Evolutionary conservation across 345 rosid genomes (phyloP).

Genomic region (Gossypium ekmanianum): DNA sequence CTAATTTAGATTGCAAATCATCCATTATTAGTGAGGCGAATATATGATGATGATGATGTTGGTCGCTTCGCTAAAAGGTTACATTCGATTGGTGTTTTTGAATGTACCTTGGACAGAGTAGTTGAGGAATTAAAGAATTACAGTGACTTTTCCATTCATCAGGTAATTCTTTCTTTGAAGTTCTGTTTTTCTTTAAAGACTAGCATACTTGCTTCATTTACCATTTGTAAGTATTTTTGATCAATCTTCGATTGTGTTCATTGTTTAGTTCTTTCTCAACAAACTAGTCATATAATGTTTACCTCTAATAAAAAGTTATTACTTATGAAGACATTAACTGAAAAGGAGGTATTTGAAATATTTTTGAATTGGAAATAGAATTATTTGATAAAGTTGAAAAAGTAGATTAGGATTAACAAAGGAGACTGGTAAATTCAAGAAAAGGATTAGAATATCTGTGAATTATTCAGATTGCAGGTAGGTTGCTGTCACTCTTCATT

Average conservation of each 20-base stretch:
- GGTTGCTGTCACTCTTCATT: neutral
- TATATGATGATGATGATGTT: constrained; percentile 73
- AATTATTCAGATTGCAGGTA: neutral
- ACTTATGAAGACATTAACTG: neutral
- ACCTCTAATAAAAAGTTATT: neutral
- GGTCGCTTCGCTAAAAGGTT: constrained; percentile 66
- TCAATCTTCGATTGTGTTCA: neutral
- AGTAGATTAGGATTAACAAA: constrained; percentile 6
- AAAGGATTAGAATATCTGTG: constrained; percentile 1
- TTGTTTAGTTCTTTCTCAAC: neutral
- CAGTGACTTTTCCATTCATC: constrained; percentile 86
- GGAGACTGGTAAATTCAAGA: neutral
- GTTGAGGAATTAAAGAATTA: constrained; percentile 77
- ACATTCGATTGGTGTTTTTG: constrained; percentile 80
- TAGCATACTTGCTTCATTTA: neutral
- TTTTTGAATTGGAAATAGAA: neutral
- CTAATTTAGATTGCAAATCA: constrained; percentile 83
- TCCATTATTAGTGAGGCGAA: constrained; percentile 85
- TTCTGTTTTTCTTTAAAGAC: neutral
- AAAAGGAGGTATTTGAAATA: neutral
- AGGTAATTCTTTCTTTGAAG: constrained; percentile 40
- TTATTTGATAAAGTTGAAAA: neutral
- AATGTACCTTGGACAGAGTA: constrained; percentile 81
- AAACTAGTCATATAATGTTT: neutral
- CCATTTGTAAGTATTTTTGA: neutral